These are phyloP conservation scores for Pinus tabuliformis DNA, from an alignment of 75 land plant genomes.

Conservation along the genomic window DNA sequence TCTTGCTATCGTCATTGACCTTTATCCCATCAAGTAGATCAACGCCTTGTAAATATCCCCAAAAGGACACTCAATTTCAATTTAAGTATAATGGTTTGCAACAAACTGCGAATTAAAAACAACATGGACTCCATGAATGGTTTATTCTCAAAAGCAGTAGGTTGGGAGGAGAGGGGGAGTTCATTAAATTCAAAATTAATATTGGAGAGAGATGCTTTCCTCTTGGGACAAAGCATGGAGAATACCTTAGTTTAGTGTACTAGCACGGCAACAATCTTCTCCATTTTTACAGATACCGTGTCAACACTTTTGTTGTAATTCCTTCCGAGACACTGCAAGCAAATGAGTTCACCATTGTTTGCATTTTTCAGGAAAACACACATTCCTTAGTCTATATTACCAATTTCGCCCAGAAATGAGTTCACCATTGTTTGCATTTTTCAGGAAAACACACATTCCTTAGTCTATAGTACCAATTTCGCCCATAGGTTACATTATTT, in stretches of 20 bases:
- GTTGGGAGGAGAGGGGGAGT: too few species aligned
- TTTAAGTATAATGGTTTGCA: too few species aligned
- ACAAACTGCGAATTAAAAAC: too few species aligned
- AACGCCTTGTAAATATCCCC: too few species aligned
- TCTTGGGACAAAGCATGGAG: not conserved
- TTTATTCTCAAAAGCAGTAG: too few species aligned
- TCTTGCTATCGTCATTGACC: too few species aligned
- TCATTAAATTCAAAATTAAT: too few species aligned
- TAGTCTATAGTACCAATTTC: conserved; percentile 96
- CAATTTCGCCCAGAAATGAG: conserved; percentile 96
- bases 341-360: conserved; percentile 93
- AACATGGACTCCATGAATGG: too few species aligned
- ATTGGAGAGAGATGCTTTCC: not conserved
- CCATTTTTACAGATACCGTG: conserved; percentile 18
- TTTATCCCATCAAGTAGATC: too few species aligned
- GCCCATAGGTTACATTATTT: conserved; percentile 57
- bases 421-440: conserved; percentile 94
- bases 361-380: conserved; percentile 92
- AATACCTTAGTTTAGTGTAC: conserved; percentile 24
- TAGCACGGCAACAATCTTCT: conserved; percentile 47
- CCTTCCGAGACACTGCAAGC: conserved; percentile 63
- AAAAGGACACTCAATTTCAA: too few species aligned
- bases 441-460: conserved; percentile 96
- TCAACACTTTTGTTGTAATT: conserved; percentile 72
- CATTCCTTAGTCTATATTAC: conserved; percentile 99